phyloP scores from a whole-genome alignment of 2,329 filamentous ascomycete genomes.

The Cercospora berteroae region DNA sequence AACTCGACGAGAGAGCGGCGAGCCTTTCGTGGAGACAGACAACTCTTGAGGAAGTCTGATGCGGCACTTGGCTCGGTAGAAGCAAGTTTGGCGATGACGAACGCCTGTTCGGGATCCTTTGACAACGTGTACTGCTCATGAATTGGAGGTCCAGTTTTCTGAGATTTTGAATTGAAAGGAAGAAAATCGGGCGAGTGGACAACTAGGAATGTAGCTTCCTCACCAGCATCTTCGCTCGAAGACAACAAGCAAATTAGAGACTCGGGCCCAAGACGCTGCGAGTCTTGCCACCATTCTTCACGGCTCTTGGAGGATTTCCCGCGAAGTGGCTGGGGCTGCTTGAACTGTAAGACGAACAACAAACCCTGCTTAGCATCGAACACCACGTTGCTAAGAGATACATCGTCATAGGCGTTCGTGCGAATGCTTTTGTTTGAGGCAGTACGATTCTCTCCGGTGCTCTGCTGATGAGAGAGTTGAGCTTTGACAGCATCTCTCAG shows the following conservation, averaged over 20 bases:
- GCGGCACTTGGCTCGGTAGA: background rate
- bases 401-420: conserved; percentile 42
- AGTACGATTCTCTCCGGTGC: background rate
- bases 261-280: conserved; percentile 51
- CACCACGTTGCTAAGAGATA: conserved; percentile 34
- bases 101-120: conserved; percentile 11
- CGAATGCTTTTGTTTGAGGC: conserved; percentile 24
- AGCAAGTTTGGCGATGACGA: conserved; percentile 18
- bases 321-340: conserved; percentile 43
- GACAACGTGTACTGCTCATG: background rate
- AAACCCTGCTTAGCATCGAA: conserved; percentile 46
- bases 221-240: conserved; percentile 25
- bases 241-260: conserved; percentile 53
- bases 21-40: background rate
- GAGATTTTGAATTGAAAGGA: background rate
- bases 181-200: conserved; percentile 7
- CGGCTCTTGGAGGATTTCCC: conserved; percentile 35
- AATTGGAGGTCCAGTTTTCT: background rate
- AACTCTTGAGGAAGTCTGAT: background rate
- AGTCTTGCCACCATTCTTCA: conserved; percentile 53
- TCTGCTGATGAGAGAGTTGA: conserved; percentile 41
- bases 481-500: conserved; percentile 58
- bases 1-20: conserved; percentile 56
- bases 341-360: conserved; percentile 47
- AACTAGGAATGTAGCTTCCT: conserved; percentile 31